These are phyloP conservation scores for Pseudotulostoma volvatum DNA, from an alignment of 495 filamentous ascomycete species.

Conservation along the genomic window DNA sequence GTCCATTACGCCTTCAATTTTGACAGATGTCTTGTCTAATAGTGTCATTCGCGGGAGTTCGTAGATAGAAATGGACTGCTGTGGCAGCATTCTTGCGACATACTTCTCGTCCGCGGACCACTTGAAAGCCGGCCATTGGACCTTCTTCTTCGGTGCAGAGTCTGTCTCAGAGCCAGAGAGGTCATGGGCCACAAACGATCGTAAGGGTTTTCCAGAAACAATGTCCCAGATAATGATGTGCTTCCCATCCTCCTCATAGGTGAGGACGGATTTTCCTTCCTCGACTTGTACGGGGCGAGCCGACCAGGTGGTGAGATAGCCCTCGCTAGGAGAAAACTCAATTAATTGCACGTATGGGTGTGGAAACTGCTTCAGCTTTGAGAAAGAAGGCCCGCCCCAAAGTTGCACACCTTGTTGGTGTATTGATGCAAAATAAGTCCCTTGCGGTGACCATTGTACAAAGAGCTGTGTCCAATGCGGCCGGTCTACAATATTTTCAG, in stretches of 20 bases:
- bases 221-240: slow-evolving; percentile 99
- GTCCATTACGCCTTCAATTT: slow-evolving; percentile 90
- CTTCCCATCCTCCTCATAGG: slow-evolving; percentile 90
- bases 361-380: slow-evolving; percentile 75
- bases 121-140: slow-evolving; percentile 97
- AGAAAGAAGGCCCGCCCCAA: slow-evolving; percentile 85
- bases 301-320: slow-evolving; percentile 92
- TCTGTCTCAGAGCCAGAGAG: slow-evolving; percentile 39
- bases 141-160: slow-evolving; percentile 67
- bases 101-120: slow-evolving; percentile 97
- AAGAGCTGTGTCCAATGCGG: slow-evolving; percentile 94
- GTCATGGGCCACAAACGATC: slow-evolving; percentile 83
- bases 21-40: slow-evolving; percentile 74
- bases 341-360: slow-evolving; percentile 91
- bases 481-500: slow-evolving; percentile 79
- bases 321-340: slow-evolving; percentile 87
- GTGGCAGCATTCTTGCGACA: slow-evolving; percentile 78
- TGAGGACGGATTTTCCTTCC: slow-evolving; percentile 67
- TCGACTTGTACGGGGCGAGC: slow-evolving; percentile 80
- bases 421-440: slow-evolving; percentile 85
- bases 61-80: slow-evolving; percentile 82
- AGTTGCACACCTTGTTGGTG: slow-evolving; percentile 91
- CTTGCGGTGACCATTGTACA: slow-evolving; percentile 91
- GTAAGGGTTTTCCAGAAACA: slow-evolving; percentile 71
- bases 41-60: slow-evolving; percentile 85